Evolutionary conservation across 371 early-diverging fungal species (phyloP), one percentile per base, ranked within the genome.

Genomic region (Mucor racemosus): DNA sequence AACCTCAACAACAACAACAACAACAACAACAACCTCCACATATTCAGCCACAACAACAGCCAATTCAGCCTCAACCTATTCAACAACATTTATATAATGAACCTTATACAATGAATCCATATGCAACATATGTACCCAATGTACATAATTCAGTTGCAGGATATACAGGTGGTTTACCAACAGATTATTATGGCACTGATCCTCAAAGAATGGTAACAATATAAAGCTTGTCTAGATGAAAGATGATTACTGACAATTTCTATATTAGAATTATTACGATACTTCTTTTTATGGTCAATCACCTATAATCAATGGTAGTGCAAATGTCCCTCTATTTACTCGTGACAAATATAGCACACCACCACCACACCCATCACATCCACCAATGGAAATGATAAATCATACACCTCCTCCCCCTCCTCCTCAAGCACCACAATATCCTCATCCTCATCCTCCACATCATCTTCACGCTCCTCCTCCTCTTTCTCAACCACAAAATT

Each of bases 161-260:
- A 31, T 53, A 53, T 14, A 31, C 31, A 11, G 53, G 53, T 14
- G 53, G 53, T 53, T 26, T 53, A 65, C 72, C 71, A 14, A 13
- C 53, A 21, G 53, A 53, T 31, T 53, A 53, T 14, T 53, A 53
- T 14, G 19, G 53, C 31, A 70, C 68, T 58, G 78, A 80, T 21
- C 68, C 75, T 13, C 79, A 78, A 58, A 73, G 81, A 60, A 83
- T 72, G 81, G 77, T 62, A 73, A 77, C n/a, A 19, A 11, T 19
- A 9, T 13, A 17, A 3, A 31, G 14, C 53, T 31, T 26, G 14
- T 53, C 8, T 31, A 26, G 31, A 53, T 31, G 10, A 5, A 6
- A 53, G 11, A 11, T 38, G 4, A 31, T 5, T 19, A 31, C 31
- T 53, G 14, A 19, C 44, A 38, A 17, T 54, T 36, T 64, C 8